Percentiles rank a stretch among this genome's conserved stretches.
Evolutionary conservation across 305 asterid species (phyloP).

Genomic region (Solanum hybrid): DNA sequence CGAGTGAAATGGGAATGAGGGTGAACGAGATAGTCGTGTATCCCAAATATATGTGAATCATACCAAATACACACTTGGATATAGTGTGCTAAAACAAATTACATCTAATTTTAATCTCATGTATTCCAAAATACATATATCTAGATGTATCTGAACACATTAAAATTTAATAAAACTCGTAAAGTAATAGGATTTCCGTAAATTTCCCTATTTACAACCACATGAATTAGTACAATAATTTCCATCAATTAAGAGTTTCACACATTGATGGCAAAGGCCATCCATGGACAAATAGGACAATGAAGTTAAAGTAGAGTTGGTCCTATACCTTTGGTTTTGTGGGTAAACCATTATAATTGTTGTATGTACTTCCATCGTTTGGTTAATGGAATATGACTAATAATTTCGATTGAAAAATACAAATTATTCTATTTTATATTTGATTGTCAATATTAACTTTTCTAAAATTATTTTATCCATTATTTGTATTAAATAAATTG

Average conservation of each 20-base stretch:
- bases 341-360: not conserved
- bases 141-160: not conserved
- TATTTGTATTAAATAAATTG: not conserved
- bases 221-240: not conserved
- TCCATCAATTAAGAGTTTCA: not conserved
- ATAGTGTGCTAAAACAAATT: no score
- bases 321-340: not conserved
- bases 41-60: not conserved
- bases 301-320: not conserved
- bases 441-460: not conserved
- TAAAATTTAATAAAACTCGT: no score
- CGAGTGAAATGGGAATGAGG: no score
- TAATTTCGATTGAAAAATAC: not conserved
- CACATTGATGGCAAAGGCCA: not conserved
- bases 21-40: no score
- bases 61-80: not conserved
- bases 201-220: not conserved
- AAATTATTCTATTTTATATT: not conserved
- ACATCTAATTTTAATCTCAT: no score
- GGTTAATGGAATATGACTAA: not conserved
- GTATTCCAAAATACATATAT: no score
- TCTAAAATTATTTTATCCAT: not conserved
- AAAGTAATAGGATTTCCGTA: no score
- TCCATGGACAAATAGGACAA: not conserved
- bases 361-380: not conserved